Base-by-base conservation (phyloP, 2,329 filamentous ascomycete species). In the Fusarium sp. region DNA sequence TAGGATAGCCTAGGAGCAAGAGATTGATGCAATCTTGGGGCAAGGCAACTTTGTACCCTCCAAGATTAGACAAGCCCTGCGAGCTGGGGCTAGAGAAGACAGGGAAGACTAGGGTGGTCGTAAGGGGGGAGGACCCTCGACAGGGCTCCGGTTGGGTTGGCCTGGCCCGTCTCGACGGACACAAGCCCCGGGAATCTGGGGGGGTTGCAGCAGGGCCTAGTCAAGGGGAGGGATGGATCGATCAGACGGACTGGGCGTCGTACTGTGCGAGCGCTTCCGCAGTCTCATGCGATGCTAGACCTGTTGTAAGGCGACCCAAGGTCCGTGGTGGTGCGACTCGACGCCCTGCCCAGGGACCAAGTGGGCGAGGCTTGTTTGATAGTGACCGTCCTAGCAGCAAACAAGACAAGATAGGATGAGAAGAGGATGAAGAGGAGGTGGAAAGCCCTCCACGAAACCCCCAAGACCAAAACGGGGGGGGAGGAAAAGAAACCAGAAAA, bases 21-120 rank as follows among this genome's bases (percentile, higher is more conserved):
- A 79, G 77, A 79, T 77, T 79, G 77, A 78, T 79, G 77, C 75
- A 79, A 79, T 79, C 76, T 79, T 78, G 77, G 77, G 77, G 71
- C 73, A 74, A 73, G 67, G 75, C 69, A 61, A 73, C 69, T 78
- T 52, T 70, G 71, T 72, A 76, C 69, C 77, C 75, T 76, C 69
- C 76, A 76, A 76, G 76, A 77, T 74, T 77, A 76, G 75, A 77
- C 76, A 75, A 70, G 70, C 72, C 76, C 74, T 74, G 73, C 72
- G 67, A 70, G 68, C 75, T 77, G 75, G 73, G 69, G 71, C 77
- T 74, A 77, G 75, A 71, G 64, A 68, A 39, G 73, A 75, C 76
- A 78, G 75, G 72, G 64, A 68, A 43, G 73, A 75, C 76, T 75
- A 77, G 77, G 77, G 76, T 71, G 66, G 57, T 75, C 66, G 73